Evolutionary conservation across 257 asterid genomes (phyloP), one percentile per base, ranked within the genome.

Genomic region (Jacaranda copaia): DNA sequence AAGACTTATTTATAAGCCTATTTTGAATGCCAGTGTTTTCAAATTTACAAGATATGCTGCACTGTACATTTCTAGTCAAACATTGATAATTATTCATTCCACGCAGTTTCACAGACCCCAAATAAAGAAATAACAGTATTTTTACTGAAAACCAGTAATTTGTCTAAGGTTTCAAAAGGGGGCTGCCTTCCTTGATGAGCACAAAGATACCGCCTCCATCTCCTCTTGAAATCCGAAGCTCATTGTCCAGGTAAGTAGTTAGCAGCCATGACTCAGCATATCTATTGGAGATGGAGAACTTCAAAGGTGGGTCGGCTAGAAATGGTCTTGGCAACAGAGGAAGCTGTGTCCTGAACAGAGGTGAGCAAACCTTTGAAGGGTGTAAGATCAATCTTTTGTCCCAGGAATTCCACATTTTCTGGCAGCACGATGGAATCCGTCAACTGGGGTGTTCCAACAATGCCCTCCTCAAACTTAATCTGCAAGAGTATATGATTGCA

Each of bases 401-500:
- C 98, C 67, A 96, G 70, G 75, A 96, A 70, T 68, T 91, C 92
- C 5, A 90, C 90, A 6, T 86, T 89, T 72, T 96, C 99, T 0
- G 98, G 98, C 25, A 93, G 67, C 15, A 25, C 95, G 0, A 93
- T 90, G 70, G 97, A 96, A 78, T 93, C 99, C 13, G 97, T 93
- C 87, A 93, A 73, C 81, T 96, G 97, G 15, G 98, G 97, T 32
- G 98, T 96, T 68, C 99, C 97, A 36, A 96, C 88, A 8, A 91
- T 72, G 68, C 99, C 99, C 77, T 86, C 93, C 68, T 88, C 97
- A 46, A 93, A 88, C 83, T 89, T 96, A 57, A 96, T 85, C 97
- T 96, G 92, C 77, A 76, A 66, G 32, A 25, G 1, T 5, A 51
- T 25, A 25, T 25, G 32, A 25, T 25, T 25, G 7, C 20, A 19